Conservation (phyloP, 1,139 yeast genomes). For the Blastobotrys aristatus region DNA sequence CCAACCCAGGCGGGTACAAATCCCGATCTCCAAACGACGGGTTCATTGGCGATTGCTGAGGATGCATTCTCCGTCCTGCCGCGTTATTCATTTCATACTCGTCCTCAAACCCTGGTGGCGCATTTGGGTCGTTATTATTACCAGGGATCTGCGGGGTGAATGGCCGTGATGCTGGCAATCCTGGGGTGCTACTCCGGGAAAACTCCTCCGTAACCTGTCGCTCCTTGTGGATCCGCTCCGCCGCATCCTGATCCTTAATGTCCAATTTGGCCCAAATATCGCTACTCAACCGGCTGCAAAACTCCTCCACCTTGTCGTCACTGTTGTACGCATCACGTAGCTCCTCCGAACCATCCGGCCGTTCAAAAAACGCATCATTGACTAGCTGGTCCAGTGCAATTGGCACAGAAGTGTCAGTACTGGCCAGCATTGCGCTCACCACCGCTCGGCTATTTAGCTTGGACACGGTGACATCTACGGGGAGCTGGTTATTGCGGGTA, state of each 20-base stretch:
- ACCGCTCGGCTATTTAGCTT: slow-evolving; percentile 16
- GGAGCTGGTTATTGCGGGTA: slow-evolving; percentile 6
- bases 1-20: slow-evolving; percentile 38
- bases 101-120: slow-evolving; percentile 54
- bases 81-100: slow-evolving; percentile 42
- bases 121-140: slow-evolving; percentile 29
- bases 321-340: slow-evolving; percentile 22
- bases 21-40: slow-evolving; percentile 35
- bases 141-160: slow-evolving; percentile 11
- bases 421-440: slow-evolving; percentile 18
- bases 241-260: background rate
- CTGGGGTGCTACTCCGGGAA: slow-evolving; percentile 14
- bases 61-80: background rate
- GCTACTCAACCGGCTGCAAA: slow-evolving; percentile 13
- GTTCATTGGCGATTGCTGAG: background rate
- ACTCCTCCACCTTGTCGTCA: slow-evolving; percentile 20
- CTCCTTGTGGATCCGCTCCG: background rate
- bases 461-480: slow-evolving; percentile 19
- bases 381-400: slow-evolving; percentile 17
- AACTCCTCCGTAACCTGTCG: slow-evolving; percentile 10
- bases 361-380: slow-evolving; percentile 21
- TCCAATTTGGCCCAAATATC: slow-evolving; percentile 9
- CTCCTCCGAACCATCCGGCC: slow-evolving; percentile 26
- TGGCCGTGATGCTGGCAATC: slow-evolving; percentile 14
- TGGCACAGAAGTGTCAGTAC: slow-evolving; percentile 16